These are phyloP conservation scores for Quercus rubra DNA, from an alignment of 306 rosid genomes.

Conservation along the genomic window DNA sequence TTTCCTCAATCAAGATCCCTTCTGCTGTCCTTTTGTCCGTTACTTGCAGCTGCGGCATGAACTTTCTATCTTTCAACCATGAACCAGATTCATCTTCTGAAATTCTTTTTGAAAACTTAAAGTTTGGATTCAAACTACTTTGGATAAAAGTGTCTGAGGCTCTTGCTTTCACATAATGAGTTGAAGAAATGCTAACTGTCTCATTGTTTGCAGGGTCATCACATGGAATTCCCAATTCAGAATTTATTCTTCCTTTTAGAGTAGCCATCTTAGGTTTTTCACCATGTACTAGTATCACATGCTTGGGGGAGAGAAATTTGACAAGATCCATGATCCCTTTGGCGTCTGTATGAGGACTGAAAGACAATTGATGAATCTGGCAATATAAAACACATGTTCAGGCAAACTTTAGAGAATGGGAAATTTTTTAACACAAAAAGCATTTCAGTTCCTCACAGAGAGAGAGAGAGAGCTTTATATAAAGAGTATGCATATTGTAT, in stretches of 20 bases:
- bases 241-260: conserved; percentile 70
- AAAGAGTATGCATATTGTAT: neutral
- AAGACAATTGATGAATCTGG: conserved; percentile 91
- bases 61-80: conserved; percentile 13
- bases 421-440: neutral
- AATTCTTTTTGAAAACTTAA: conserved; percentile 54
- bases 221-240: conserved; percentile 81
- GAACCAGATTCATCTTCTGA: conserved; percentile 23
- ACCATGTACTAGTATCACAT: conserved; percentile 86
- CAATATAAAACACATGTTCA: conserved; percentile 11
- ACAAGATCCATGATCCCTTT: conserved; percentile 97
- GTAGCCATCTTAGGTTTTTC: conserved; percentile 83
- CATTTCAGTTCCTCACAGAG: neutral
- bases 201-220: conserved; percentile 77
- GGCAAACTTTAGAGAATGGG: conserved; percentile 14
- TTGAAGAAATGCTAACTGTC: conserved; percentile 53
- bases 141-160: conserved; percentile 48
- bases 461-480: neutral
- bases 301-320: conserved; percentile 87
- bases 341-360: conserved; percentile 92
- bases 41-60: conserved; percentile 41
- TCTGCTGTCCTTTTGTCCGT: conserved; percentile 67
- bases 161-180: conserved; percentile 47
- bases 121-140: conserved; percentile 63
- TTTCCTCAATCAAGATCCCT: conserved; percentile 64